These are phyloP conservation scores for Plasmodium cynomolgi DNA, from an alignment of 169 alveolate genomes.

Conservation along the genomic window DNA sequence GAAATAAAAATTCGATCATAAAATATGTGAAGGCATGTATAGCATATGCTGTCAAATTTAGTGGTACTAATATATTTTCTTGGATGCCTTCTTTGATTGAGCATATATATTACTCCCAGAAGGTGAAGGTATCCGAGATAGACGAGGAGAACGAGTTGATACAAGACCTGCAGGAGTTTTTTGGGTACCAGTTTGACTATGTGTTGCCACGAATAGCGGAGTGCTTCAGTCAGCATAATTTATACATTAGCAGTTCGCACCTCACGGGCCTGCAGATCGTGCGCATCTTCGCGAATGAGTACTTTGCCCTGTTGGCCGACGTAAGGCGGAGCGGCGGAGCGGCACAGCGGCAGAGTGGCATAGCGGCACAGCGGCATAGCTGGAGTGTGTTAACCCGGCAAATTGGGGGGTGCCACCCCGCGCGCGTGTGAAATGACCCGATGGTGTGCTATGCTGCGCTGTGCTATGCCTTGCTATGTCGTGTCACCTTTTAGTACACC, in stretches of 20 bases:
- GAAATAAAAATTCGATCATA: conserved; percentile 54
- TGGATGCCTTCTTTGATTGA: conserved; percentile 72
- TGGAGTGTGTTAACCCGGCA: too few species aligned
- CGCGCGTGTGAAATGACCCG: background rate
- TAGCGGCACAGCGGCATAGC: too few species aligned
- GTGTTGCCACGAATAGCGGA: conserved; percentile 59
- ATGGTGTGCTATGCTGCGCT: background rate
- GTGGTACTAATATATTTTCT: conserved; percentile 38
- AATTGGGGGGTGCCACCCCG: too few species aligned
- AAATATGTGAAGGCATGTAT: conserved; percentile 66
- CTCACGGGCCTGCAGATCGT: conserved; percentile 53
- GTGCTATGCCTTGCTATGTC: too few species aligned
- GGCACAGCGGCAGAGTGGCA: too few species aligned
- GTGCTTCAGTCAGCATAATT: conserved; percentile 52
- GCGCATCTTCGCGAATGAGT: conserved; percentile 44
- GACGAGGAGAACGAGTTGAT: conserved; percentile 44
- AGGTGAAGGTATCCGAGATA: conserved; percentile 27
- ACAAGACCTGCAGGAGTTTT: conserved; percentile 61
- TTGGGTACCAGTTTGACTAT: conserved; percentile 52
- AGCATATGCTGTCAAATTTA: conserved; percentile 66
- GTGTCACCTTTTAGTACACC: background rate
- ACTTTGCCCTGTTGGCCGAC: conserved; percentile 63
- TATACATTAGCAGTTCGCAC: conserved; percentile 32
- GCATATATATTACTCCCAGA: conserved; percentile 55
- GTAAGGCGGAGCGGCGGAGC: background rate